These are phyloP conservation scores for Marasmius oreades DNA, from an alignment of 1,284 basidiomycete species.

Conservation along the genomic window DNA sequence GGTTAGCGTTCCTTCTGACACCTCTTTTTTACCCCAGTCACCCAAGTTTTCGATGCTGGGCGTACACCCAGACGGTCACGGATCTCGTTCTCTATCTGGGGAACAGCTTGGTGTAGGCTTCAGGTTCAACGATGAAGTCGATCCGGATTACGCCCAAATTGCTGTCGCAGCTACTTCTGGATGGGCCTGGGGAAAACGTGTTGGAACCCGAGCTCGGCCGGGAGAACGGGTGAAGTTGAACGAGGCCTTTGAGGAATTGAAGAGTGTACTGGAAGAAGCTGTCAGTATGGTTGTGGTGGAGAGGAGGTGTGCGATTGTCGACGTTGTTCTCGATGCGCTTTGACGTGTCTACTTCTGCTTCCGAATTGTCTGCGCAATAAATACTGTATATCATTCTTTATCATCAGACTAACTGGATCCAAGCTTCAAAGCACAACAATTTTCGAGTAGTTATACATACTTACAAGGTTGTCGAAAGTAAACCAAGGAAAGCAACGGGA, in stretches of 20 bases:
- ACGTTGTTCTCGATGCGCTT: conserved; percentile 24
- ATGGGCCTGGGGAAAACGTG: conserved; percentile 57
- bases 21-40: conserved; percentile 31
- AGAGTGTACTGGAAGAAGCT: conserved; percentile 44
- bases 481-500: no score
- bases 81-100: conserved; percentile 39
- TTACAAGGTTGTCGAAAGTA: no score
- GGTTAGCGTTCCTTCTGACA: background rate
- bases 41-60: conserved; percentile 63
- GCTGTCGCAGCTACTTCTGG: conserved; percentile 61
- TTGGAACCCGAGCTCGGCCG: conserved; percentile 28
- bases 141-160: conserved; percentile 58
- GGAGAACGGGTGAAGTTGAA: conserved; percentile 33
- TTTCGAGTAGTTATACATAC: no score
- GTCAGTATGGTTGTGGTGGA: conserved; percentile 55
- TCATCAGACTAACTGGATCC: no score
- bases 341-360: background rate
- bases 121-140: conserved; percentile 41
- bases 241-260: conserved; percentile 41
- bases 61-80: conserved; percentile 58
- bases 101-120: conserved; percentile 59
- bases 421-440: no score
- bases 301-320: conserved; percentile 59
- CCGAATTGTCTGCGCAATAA: background rate
- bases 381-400: background rate